Base-by-base conservation (phyloP, 2,329 filamentous ascomycete species). In the Madurella fahalii region DNA sequence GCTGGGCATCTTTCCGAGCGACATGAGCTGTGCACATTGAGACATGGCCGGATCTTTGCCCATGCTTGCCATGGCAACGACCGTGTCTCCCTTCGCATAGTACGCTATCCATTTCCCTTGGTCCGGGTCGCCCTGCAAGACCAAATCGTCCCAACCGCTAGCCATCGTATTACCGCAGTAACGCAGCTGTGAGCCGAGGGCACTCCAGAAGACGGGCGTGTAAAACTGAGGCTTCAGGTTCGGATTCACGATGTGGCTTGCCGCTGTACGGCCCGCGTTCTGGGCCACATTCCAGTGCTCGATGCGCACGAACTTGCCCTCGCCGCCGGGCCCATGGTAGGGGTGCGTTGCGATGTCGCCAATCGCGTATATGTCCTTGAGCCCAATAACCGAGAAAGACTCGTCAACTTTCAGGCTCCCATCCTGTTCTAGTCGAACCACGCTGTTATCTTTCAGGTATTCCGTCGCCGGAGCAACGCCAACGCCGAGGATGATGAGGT, bases 271-370 rank as follows among this genome's bases (percentile, higher is more conserved):
- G 2, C 94, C 94, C 1, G 89, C 79, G 66, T 97, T 96, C 68
- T 97, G 94, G 4, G 94, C 94, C 2, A 99, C 94, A 72, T 96
- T 93, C 94, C 94, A 99, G 70, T 99, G 94, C 77, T 99, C 94
- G 67, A 97, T 96, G 59, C 94, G 86, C 1, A 87, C 83, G 16
- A 80, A 79, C 43, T 78, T 79, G 58, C 89, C 90, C 15, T 87
- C 80, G 25, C 90, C 87, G 20, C 89, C 91, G 0, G 94, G 94
- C 1, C 94, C 94, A 69, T 90, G 81, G 75, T 99, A 99, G 0
- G 94, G 94, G 71, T 90, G 96, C 0, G 89, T 92, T 12, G 94
- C 92, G 58, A 99, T 97, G 69, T 99, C 94, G 50, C 93, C 93
- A 58, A 99, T 84, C 13, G 94, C 94, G 67, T 89, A 99, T 49